phyloP scores from a whole-genome alignment of 352 stramenopile species.

The Globisporangium recalcitrans region DNA sequence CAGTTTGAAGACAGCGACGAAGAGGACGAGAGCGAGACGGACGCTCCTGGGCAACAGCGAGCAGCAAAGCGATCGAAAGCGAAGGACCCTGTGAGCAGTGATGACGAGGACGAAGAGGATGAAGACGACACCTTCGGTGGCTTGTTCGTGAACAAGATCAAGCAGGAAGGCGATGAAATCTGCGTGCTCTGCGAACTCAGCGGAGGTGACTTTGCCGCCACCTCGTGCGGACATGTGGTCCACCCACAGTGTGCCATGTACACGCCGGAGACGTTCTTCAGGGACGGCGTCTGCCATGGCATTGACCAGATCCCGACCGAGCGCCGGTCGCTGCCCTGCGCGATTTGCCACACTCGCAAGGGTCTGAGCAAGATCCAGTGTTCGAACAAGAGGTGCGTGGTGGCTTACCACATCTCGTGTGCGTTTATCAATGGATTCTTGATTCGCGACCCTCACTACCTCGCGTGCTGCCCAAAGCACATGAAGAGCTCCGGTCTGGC shows the following conservation, averaged over 20 bases:
- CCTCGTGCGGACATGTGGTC: conserved; percentile 49
- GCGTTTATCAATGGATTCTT: conserved; percentile 69
- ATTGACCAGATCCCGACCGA: conserved; percentile 49
- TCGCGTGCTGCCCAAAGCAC: conserved; percentile 72
- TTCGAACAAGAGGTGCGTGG: conserved; percentile 51
- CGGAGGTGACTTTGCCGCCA: conserved; percentile 73
- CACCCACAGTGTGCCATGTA: conserved; percentile 82
- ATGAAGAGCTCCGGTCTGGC: conserved; percentile 66
- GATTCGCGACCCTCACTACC: conserved; percentile 57
- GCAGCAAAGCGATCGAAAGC: conserved; percentile 10
- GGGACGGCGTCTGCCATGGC: conserved; percentile 57
- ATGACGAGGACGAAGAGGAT: conserved; percentile 34
- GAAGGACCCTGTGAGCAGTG: conserved; percentile 21
- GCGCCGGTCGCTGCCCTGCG: conserved; percentile 44
- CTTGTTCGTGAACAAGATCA: conserved; percentile 75
- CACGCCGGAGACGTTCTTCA: conserved; percentile 81
- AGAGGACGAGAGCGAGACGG: conserved; percentile 20
- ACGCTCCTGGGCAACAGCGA: conserved; percentile 5
- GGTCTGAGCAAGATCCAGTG: conserved; percentile 84
- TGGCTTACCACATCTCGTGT: conserved; percentile 66
- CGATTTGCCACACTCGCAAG: conserved; percentile 53
- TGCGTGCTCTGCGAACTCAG: conserved; percentile 71
- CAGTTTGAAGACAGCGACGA: conserved; percentile 56
- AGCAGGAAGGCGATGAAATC: conserved; percentile 61
- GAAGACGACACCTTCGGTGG: conserved; percentile 62